Percentiles rank a stretch among this genome's conserved stretches.
Conservation (phyloP, 179 eudicot species). For the Heliamphora pulchella region DNA sequence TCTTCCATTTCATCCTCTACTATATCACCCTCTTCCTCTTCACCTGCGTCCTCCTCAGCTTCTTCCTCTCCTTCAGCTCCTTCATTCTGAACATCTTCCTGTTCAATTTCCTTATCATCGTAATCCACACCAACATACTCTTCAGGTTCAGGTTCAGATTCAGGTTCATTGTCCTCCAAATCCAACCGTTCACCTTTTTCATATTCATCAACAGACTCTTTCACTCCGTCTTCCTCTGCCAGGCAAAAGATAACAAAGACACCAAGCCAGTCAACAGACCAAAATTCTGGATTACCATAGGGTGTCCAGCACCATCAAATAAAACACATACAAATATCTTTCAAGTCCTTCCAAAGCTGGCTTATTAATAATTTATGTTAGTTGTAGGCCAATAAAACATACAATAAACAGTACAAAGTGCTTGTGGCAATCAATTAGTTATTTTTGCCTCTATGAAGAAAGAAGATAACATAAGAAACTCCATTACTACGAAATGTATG, state of each 20-base stretch:
- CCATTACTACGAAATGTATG: background rate
- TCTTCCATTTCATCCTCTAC: constrained; percentile 62
- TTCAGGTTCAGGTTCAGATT: constrained; percentile 82
- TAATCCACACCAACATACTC: constrained; percentile 69
- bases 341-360: constrained; percentile 5
- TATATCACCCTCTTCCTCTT: constrained; percentile 60
- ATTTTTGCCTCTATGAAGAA: background rate
- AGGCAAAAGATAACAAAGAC: constrained; percentile 38
- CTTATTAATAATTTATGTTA: background rate
- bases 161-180: constrained; percentile 94
- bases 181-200: constrained; percentile 85
- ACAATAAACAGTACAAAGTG: background rate
- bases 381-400: background rate
- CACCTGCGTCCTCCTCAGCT: constrained; percentile 50
- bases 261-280: constrained; percentile 38
- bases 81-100: constrained; percentile 65
- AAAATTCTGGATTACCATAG: constrained; percentile 24
- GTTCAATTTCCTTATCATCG: constrained; percentile 83
- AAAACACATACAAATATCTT: constrained; percentile 6
- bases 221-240: constrained; percentile 77
- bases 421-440: background rate
- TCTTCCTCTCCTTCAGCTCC: constrained; percentile 63
- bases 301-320: constrained; percentile 13
- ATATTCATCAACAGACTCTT: constrained; percentile 69
- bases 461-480: background rate